Evolutionary conservation across 768 basidiomycete species (phyloP).

Genomic region (Pisolithus sp.): DNA sequence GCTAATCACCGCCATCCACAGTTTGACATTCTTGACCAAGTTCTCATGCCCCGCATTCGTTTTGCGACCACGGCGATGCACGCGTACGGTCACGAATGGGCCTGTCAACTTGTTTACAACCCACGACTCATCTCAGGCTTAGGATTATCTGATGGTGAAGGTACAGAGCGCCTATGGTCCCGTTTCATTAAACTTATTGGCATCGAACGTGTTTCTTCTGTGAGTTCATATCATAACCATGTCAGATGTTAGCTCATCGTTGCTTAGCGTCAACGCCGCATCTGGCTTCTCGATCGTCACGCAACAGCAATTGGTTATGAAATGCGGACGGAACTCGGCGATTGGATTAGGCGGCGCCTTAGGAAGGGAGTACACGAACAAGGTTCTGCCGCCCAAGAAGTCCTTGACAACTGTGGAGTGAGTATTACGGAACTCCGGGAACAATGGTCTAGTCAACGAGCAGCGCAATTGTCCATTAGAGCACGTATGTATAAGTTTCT

Average conservation of each 20-base stretch:
- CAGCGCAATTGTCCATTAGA: conserved; percentile 2
- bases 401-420: neutral
- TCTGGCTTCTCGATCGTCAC: conserved; percentile 33
- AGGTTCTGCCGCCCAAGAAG: neutral
- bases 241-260: neutral
- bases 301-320: conserved; percentile 20
- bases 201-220: conserved; percentile 25
- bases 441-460: conserved; percentile 1
- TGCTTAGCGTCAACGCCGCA: conserved; percentile 16
- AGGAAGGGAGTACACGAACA: conserved; percentile 13
- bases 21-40: neutral
- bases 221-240: conserved; percentile 13
- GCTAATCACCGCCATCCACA: neutral
- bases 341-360: conserved; percentile 25
- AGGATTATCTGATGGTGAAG: conserved; percentile 6
- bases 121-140: neutral
- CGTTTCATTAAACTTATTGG: conserved; percentile 29
- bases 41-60: conserved; percentile 14
- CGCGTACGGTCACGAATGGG: conserved; percentile 34
- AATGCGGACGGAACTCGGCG: conserved; percentile 24
- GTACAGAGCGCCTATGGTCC: conserved; percentile 27
- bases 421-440: neutral
- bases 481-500: conserved; percentile 1
- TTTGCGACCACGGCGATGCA: conserved; percentile 35
- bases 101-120: conserved; percentile 11